phyloP scores from a whole-genome alignment of 192 early-diverging fungal species.

The Rhizophagus sp. region DNA sequence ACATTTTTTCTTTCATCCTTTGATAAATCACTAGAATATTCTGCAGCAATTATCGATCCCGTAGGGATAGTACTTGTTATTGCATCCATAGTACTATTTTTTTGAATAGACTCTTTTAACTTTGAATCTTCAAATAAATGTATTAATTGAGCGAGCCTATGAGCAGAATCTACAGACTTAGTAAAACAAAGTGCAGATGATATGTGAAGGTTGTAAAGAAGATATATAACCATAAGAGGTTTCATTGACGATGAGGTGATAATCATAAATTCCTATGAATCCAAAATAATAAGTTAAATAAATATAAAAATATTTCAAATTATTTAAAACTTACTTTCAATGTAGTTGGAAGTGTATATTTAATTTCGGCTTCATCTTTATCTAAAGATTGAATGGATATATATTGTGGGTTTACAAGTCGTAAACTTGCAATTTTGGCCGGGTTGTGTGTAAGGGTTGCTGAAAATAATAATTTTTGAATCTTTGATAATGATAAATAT shows the following conservation, averaged over 20 bases:
- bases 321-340: constrained; percentile 44
- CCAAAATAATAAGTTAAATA: constrained; percentile 10
- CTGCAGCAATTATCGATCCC: constrained; percentile 49
- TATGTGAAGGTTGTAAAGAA: constrained; percentile 67
- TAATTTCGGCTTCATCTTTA: constrained; percentile 43
- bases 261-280: constrained; percentile 72
- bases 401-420: constrained; percentile 79
- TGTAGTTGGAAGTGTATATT: constrained; percentile 57
- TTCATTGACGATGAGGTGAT: constrained; percentile 67
- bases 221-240: constrained; percentile 81
- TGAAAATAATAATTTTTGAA: constrained; percentile 95
- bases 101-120: not conserved
- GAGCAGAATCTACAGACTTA: constrained; percentile 88
- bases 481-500: constrained; percentile 31
- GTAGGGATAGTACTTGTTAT: too few relatives aligned
- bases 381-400: constrained; percentile 67
- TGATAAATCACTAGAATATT: constrained; percentile 76
- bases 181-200: constrained; percentile 80
- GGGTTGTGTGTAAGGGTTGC: constrained; percentile 94
- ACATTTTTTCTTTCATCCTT: constrained; percentile 59
- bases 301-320: not conserved
- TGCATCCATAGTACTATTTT: not conserved
- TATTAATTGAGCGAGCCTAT: constrained; percentile 74
- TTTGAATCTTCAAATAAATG: constrained; percentile 54
- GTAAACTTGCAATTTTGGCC: constrained; percentile 85